Evolutionary conservation across 2,329 filamentous ascomycete genomes (phyloP).

Genomic region (Alternaria novae-zelandiae): DNA sequence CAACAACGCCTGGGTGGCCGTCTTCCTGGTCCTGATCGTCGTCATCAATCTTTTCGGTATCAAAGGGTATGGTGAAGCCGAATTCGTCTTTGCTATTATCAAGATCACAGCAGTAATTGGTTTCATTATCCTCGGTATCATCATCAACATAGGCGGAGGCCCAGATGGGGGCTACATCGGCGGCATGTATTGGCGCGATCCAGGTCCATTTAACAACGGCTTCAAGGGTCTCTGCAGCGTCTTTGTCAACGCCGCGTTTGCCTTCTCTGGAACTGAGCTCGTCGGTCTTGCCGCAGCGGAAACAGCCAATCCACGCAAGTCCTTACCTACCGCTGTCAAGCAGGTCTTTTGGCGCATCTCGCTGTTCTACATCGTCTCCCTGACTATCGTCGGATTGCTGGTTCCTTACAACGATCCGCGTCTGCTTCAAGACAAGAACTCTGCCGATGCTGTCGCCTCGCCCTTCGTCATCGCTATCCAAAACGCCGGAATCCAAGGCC

Average conservation of each 20-base stretch:
- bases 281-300: conserved; percentile 81
- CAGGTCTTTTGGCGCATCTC: conserved; percentile 87
- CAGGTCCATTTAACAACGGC: conserved; percentile 84
- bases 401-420: conserved; percentile 73
- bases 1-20: conserved; percentile 72
- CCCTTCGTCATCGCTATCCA: conserved; percentile 94
- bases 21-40: conserved; percentile 80
- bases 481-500: conserved; percentile 78
- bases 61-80: conserved; percentile 86
- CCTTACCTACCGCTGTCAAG: conserved; percentile 86
- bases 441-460: conserved; percentile 75
- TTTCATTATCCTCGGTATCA: conserved; percentile 86
- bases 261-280: conserved; percentile 78
- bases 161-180: conserved; percentile 74
- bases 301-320: conserved; percentile 80
- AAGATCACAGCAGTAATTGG: conserved; percentile 87
- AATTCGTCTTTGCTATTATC: conserved; percentile 85
- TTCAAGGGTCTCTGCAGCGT: conserved; percentile 84
- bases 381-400: conserved; percentile 80
- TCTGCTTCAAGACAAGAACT: conserved; percentile 65
- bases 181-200: conserved; percentile 74
- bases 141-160: conserved; percentile 79
- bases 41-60: conserved; percentile 72
- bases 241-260: conserved; percentile 77
- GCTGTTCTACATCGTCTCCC: conserved; percentile 82